Conservation (phyloP, 23 red algal genomes). For the Gracilaria gracilis region DNA sequence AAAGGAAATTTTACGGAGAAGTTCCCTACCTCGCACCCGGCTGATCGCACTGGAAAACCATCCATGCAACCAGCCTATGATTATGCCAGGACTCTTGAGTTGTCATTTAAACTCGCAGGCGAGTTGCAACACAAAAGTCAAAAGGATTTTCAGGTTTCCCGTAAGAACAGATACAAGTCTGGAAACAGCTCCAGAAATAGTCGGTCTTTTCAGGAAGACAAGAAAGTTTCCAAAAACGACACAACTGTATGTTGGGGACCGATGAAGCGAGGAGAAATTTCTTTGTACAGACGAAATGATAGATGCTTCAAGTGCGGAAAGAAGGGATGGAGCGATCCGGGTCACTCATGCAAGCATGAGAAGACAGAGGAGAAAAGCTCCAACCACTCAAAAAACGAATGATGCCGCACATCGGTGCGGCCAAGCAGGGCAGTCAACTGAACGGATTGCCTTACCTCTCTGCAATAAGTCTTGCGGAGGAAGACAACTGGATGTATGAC, state of each 20-base stretch:
- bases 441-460: constrained; percentile 16
- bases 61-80: neutral
- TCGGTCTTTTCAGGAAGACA: neutral
- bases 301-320: constrained; percentile 43
- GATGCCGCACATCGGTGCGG: constrained; percentile 26
- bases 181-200: neutral
- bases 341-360: constrained; percentile 1
- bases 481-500: constrained; percentile 39
- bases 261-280: neutral
- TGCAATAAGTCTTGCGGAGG: constrained; percentile 17
- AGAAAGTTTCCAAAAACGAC: neutral
- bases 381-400: constrained; percentile 51
- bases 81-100: neutral
- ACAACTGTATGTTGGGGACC: constrained; percentile 21
- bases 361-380: neutral
- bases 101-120: neutral
- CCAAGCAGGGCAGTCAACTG: neutral
- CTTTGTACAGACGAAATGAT: constrained; percentile 40
- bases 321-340: constrained; percentile 26
- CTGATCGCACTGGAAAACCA: neutral
- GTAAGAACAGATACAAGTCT: constrained; percentile 9
- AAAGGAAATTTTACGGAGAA: neutral
- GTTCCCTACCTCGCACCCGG: neutral
- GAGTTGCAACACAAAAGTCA: neutral
- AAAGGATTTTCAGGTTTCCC: neutral